Evolutionary conservation across 1,139 yeast genomes (phyloP).

Genomic region (Hyphopichia pseudoburtonii): DNA sequence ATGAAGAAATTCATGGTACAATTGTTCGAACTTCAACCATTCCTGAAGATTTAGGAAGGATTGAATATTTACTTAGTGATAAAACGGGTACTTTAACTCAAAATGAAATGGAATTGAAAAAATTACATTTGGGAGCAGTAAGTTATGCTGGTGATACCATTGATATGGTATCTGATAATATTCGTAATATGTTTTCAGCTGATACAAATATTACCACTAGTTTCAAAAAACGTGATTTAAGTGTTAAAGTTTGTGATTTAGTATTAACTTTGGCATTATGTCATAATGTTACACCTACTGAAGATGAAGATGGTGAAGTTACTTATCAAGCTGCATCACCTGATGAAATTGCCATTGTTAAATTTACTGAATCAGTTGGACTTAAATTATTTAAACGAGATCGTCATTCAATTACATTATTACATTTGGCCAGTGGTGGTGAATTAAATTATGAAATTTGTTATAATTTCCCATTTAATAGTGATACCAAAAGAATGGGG

Average conservation of each 20-base stretch:
- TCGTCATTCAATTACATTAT: slow-evolving; percentile 66
- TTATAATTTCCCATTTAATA: slow-evolving; percentile 88
- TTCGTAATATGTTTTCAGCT: slow-evolving; percentile 31
- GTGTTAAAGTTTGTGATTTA: slow-evolving; percentile 74
- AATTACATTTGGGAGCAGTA: slow-evolving; percentile 87
- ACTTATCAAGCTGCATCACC: slow-evolving; percentile 98
- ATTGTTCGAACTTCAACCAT: slow-evolving; percentile 96
- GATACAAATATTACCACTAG: slow-evolving; percentile 11
- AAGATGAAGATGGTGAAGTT: slow-evolving; percentile 58
- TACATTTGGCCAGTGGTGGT: slow-evolving; percentile 61
- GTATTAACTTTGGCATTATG: slow-evolving; percentile 84
- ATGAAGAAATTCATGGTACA: slow-evolving; percentile 74
- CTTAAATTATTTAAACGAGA: slow-evolving; percentile 78
- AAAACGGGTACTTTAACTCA: slow-evolving; percentile 98
- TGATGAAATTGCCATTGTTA: slow-evolving; percentile 96
- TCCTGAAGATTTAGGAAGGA: slow-evolving; percentile 96
- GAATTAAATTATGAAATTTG: slow-evolving; percentile 63
- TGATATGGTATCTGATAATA: slow-evolving; percentile 80
- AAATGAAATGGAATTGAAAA: slow-evolving; percentile 96
- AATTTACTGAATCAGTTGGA: slow-evolving; percentile 86
- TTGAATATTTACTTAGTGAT: slow-evolving; percentile 88
- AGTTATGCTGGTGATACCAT: slow-evolving; percentile 90
- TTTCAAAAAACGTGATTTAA: slow-evolving; percentile 54
- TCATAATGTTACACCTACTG: slow-evolving; percentile 91
- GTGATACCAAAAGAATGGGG: slow-evolving; percentile 97